These are phyloP conservation scores for Fraxinus sp. DNA, from an alignment of 305 asterid species.

Conservation along the genomic window DNA sequence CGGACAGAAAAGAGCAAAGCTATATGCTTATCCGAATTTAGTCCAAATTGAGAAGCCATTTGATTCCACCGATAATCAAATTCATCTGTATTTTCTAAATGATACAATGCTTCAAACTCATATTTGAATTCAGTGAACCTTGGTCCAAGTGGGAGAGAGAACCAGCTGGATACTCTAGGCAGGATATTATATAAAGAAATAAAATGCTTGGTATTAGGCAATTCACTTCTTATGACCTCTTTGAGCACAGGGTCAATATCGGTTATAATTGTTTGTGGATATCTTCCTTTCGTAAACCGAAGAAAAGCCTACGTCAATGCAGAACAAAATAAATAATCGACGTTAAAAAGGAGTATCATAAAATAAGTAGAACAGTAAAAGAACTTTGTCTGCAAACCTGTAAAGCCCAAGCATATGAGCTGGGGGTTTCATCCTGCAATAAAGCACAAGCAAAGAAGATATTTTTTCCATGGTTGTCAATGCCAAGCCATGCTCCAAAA, in stretches of 20 bases:
- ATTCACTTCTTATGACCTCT: slow-evolving; percentile 62
- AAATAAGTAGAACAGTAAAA: slow-evolving; percentile 13
- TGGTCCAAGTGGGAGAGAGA: slow-evolving; percentile 54
- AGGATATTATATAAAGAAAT: slow-evolving; percentile 44
- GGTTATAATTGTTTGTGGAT: slow-evolving; percentile 57
- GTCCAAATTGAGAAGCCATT: slow-evolving; percentile 46
- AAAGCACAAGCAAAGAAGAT: slow-evolving; percentile 59
- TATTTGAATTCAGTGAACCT: slow-evolving; percentile 47
- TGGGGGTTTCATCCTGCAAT: slow-evolving; percentile 54
- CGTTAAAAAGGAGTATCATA: not conserved
- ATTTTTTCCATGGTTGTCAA: slow-evolving; percentile 55
- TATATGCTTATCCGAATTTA: slow-evolving; percentile 59
- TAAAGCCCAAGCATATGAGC: slow-evolving; percentile 53
- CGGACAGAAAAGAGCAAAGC: slow-evolving; percentile 53
- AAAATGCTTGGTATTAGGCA: slow-evolving; percentile 60
- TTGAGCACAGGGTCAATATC: slow-evolving; percentile 53
- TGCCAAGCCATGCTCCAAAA: slow-evolving; percentile 64
- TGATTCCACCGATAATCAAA: slow-evolving; percentile 68
- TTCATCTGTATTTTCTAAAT: slow-evolving; percentile 51
- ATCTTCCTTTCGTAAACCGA: slow-evolving; percentile 60
- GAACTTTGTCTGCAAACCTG: slow-evolving; percentile 42
- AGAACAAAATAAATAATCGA: slow-evolving; percentile 23
- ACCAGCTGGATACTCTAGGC: slow-evolving; percentile 54
- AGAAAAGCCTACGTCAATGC: slow-evolving; percentile 49
- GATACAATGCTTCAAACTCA: slow-evolving; percentile 52